Base-by-base conservation (phyloP, 2,329 filamentous ascomycete genomes). In the Mariannaea elegans region DNA sequence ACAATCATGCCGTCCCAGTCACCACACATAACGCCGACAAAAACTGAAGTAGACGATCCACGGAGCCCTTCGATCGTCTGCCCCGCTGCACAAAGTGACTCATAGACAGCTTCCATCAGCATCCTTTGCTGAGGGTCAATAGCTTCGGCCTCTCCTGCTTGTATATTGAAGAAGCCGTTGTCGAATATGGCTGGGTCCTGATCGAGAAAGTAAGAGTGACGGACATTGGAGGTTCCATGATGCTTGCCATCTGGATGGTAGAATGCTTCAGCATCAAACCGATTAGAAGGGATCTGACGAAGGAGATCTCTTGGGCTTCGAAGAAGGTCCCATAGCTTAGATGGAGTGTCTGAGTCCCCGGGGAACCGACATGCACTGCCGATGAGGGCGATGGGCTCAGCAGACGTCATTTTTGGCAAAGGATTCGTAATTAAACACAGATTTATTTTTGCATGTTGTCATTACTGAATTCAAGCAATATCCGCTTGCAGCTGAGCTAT, bases 301-400 rank as follows among this genome's bases (percentile, higher is more conserved):
- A 72, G 74, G 3, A 78, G 73, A 42, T 76, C 77, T 13, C 72
- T 68, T 7, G 73, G 76, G 2, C 69, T 44, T 1, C 60, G 55
- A 5, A 71, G 67, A 23, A 76, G 62, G 21, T 76, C 69, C 76
- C 77, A 79, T 7, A 79, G 69, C 54, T 73, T 72, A 1, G 74
- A 73, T 1, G 76, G 74, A 8, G 68, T 72, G 14, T 64, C 71
- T 0, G 72, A 68, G 18, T 64, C 68, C 2, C 77, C 77, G 0
- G 78, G 75, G 18, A 79, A 77, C 32, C 78, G 74, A 59, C 76
- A 78, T 3, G 68, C 77, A 44, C 64, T 76, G 34, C 78, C 78
- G 36, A 80, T 67, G 23, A 81, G 71, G 16, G 77, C 79, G 56
- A 80, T 79, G 41, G 78, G 76, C 51, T 77, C 74, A 5, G 32